Evolutionary conservation across 495 filamentous ascomycete genomes (phyloP), one percentile per base, ranked within the genome.

Genomic region (Xylaria sp.): DNA sequence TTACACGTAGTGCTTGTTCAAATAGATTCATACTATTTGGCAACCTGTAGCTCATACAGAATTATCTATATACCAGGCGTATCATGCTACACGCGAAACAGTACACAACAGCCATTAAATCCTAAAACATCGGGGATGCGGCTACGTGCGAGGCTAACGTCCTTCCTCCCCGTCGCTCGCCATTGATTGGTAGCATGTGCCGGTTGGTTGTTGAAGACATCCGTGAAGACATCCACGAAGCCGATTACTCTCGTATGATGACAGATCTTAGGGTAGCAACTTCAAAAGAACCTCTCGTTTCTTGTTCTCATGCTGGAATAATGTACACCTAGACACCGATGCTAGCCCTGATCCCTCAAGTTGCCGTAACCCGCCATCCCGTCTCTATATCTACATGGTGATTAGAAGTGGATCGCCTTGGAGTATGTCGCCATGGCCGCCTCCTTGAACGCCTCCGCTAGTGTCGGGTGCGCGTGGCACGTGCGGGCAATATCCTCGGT

Each of bases 361-460:
- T 48, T 62, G 48, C 61, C 35, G 33, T 55, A 29, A 26, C 19
- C 62, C 65, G 46, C 61, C 71, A 63, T 71, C 64, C 69, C 55
- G 58, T 74, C 46, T 71, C 61, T 74, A 77, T 78, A 71, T 77
- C 73, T 79, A 79, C 75, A 75, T 35, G 40, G 62, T 59, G 8
- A n/a, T 80, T 93, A 99, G 83, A 92, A 97, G 86, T 99, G 96
- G 81, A 99, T 97, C 69, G 96, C 90, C 87, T 97, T 98, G 74
- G 89, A 90, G 87, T 97, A 95, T 63, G 95, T 97, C 71, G 93
- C 93, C 96, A 99, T 99, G 68, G 96, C 96, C 74, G 96, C 96
- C 90, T 99, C 96, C 88, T 99, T 99, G 87, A 99, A 98, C 55
- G 96, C 96, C 87, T 99, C 96, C 19, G 95, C 89, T 68, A 98